Conservation (phyloP, 805 yeast genomes). For the Candida parachauliodes region DNA sequence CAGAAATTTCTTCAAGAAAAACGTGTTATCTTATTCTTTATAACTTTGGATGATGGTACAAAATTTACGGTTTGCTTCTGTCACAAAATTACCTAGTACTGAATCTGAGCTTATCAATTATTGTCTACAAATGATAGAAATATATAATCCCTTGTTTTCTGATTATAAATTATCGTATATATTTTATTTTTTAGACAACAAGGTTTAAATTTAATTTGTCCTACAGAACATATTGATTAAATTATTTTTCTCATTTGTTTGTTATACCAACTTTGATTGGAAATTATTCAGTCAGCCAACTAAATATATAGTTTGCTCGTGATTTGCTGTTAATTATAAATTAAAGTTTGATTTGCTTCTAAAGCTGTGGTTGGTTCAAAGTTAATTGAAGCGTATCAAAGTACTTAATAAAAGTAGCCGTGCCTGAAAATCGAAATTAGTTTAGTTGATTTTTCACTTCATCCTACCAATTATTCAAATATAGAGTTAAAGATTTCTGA, state of each 20-base stretch:
- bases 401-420: too few species aligned
- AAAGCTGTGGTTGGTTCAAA: too few species aligned
- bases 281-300: too few species aligned
- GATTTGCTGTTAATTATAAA: too few species aligned
- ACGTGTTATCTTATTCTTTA: constrained; percentile 6
- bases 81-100: constrained; percentile 1
- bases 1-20: not conserved
- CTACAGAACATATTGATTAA: too few species aligned
- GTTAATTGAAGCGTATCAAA: constrained; percentile 5
- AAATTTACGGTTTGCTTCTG: constrained; percentile 6
- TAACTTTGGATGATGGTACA: not conserved
- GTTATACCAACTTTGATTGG: not conserved
- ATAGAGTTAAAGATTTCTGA: too few species aligned
- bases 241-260: constrained; percentile 1
- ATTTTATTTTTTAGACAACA: too few species aligned
- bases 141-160: not conserved
- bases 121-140: not conserved
- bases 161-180: not conserved
- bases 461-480: too few species aligned
- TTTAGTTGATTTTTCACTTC: not conserved
- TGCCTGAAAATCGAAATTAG: not conserved
- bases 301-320: too few species aligned
- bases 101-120: not conserved
- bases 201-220: too few species aligned
- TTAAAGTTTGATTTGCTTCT: too few species aligned